Evolutionary conservation across 352 stramenopile genomes (phyloP), one percentile per base, ranked within the genome.

Genomic region (Saprolegnia parasitica): DNA sequence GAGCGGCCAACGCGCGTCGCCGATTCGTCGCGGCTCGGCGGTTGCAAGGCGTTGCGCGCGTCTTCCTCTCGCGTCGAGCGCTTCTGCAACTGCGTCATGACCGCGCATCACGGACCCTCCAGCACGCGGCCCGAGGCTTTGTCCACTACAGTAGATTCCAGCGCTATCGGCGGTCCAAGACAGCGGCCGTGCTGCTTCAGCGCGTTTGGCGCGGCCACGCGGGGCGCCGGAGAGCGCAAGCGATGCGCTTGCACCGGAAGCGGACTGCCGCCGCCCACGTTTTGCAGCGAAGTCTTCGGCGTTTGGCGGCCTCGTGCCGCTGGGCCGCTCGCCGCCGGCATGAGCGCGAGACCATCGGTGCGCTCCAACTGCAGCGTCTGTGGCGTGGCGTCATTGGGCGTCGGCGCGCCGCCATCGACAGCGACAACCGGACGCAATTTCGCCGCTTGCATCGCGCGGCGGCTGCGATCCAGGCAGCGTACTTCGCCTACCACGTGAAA

Each of bases 391-490:
- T 74, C 11, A 45, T 64, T 4, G 73, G 71, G 16, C 73, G 77
- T 13, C 8, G 23, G 1, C n/a, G 23, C 4, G 47, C 56, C 37
- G 13, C 21, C 1, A 23, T 58, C 9, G 29, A 56, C 0, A 21
- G 11, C 20, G 52, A 32, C 3, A 65, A 39, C 6, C 66, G 57
- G 20, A 18, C 73, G 5, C 11, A 66, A 11, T 46, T 76, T 5
- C 75, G 73, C 5, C 72, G 66, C 45, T 58, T 37, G 13, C 32
- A 86, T 20, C 35, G 67, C 11, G 82, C 81, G 1, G 79, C 76
- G 0, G 21, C 55, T 4, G 73, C 63, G 13, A 82, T 90, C 46
- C 82, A 90, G 32, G 63, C 50, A 1, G 55, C 73, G 15, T 90
- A 78, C 56, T 58, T 67, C 2, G 73, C 57, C 23, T 82, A 74